A percentile compares a stretch with the other conserved stretches of the same genome.
Conservation (phyloP, 2,329 filamentous ascomycete species). For the Leptographium radiaticola region DNA sequence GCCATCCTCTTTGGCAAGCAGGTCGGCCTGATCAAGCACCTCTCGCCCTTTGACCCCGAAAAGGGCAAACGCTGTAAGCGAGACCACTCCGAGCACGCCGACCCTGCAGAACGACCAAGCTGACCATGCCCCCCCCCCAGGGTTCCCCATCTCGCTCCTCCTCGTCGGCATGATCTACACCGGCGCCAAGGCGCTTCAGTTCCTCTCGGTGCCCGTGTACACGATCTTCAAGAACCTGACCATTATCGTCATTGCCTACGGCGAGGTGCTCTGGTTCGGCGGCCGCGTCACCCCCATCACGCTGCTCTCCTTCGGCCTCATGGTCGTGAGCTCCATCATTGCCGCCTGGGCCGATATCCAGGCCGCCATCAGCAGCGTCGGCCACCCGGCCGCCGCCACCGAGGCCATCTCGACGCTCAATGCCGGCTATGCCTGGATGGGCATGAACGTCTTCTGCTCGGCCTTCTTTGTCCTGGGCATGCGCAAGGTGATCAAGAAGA, state of each 20-base stretch:
- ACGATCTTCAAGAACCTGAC: constrained; percentile 99
- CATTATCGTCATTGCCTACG: constrained; percentile 96
- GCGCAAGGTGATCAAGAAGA: constrained; percentile 98
- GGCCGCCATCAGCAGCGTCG: constrained; percentile 58
- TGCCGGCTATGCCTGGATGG: constrained; percentile 94
- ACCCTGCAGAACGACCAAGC: not conserved
- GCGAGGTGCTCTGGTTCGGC: constrained; percentile 96
- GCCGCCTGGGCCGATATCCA: constrained; percentile 97
- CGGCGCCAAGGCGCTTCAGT: constrained; percentile 88
- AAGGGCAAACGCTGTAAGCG: constrained; percentile 82
- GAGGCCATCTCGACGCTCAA: constrained; percentile 80
- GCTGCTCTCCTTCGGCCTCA: constrained; percentile 86
- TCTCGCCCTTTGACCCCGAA: constrained; percentile 68
- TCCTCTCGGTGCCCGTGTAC: constrained; percentile 93
- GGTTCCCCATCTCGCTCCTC: constrained; percentile 92
- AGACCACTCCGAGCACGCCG: too few species aligned
- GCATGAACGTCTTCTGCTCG: constrained; percentile 89
- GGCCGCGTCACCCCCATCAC: constrained; percentile 79
- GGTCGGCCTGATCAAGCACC: constrained; percentile 66
- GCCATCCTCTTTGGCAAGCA: constrained; percentile 78
- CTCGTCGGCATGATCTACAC: constrained; percentile 99
- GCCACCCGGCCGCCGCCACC: constrained; percentile 45
- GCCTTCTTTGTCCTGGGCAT: constrained; percentile 82
- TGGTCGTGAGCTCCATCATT: constrained; percentile 89
- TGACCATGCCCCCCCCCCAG: constrained; percentile 27